Evolutionary conservation across 768 basidiomycete genomes (phyloP), one percentile per base, ranked within the genome.

Genomic region (Lyophyllum decastes): DNA sequence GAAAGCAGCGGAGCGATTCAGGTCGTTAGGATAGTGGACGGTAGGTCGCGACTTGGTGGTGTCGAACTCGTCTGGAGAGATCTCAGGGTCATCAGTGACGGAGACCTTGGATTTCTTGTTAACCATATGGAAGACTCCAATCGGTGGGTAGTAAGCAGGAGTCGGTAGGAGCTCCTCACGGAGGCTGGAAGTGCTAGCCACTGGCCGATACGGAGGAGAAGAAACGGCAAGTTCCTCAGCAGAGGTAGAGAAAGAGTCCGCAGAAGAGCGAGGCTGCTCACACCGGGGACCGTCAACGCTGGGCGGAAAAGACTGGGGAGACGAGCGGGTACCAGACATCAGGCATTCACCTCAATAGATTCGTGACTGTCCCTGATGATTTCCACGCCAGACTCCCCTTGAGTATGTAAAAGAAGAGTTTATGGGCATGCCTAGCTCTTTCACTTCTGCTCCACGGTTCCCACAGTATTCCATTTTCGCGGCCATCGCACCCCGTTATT

Each of bases 11-110:
- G 68, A 4, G 66, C n/a, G 63, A 8, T 69, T 68, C 22, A 82
- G 59, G 35, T 78, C 73, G 3, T 81, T 79, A 4, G 75, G 73
- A 60, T 87, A 87, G 67, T 86, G 87, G 27, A 86, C 86, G 33
- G 75, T 67, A 14, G 74, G 78, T 48, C 76, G 63, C 27, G 56
- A 61, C 61, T 57, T 46, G 52, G 61, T 57, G 49, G 61, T 49
- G 38, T 66, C 57, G 27, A 50, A 55, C 52, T 66, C 59, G 54
- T 57, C 58, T 54, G 65, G 43, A 56, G 35, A 57, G 45, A 61
- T 55, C 40, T 62, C 52, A 19, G 62, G 55, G n/a, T 69, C 64
- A 38, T 72, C 55, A 49, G 59, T 55, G n/a, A 62, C 49, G 54
- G 65, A 63, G 46, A 57, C 55, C 26, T 57, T 64, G 19, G 61